Base-by-base conservation (phyloP, 2,329 filamentous ascomycete species). In the Sodiomyces alkalinus region DNA sequence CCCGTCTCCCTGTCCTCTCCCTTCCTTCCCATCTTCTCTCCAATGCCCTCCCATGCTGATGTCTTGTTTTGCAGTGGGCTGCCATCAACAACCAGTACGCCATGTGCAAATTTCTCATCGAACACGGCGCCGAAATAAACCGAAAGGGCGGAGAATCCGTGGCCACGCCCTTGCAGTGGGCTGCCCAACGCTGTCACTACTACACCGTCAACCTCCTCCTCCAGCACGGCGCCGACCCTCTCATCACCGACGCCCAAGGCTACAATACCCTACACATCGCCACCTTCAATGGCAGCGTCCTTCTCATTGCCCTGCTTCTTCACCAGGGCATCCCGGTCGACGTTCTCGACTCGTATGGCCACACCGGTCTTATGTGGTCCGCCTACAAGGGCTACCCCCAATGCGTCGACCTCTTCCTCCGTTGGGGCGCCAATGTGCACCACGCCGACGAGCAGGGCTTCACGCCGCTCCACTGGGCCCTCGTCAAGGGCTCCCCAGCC, bases 21-120 rank as follows among this genome's bases (percentile, higher is more conserved):
- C 11, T 10, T 11, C 26, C 23, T 27, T 31, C 23, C 23, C 18
- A 18, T 24, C 2, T 18, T 28, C 8, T 17, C 3, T 26, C 11
- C 14, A 16, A 29, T 28, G 16, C 38, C 31, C 27, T 20, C 23
- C 16, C 23, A 30, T 33, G 26, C 41, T 43, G 31, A 41, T 35
- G 13, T 24, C 10, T 28, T 35, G 13, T 24, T 9, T 28, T 41
- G 29, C 49, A 98, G 83, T 98, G 90, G 90, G 90, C 90, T 26
- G 83, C 92, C 20, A 96, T 98, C 52, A 98, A 98, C 60, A 96
- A 96, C 48, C 90, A 94, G 51, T 92, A 87, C 58, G 81, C 82
- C 40, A 85, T 96, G 63, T 94, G 87, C 68, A 87, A 90, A 53
- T 94, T 92, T 55, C 74, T 98, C 24, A 70, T 98, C 48, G 80